phyloP scores from a whole-genome alignment of 2,329 filamentous ascomycete species.

The Nannizziopsis barbatae region DNA sequence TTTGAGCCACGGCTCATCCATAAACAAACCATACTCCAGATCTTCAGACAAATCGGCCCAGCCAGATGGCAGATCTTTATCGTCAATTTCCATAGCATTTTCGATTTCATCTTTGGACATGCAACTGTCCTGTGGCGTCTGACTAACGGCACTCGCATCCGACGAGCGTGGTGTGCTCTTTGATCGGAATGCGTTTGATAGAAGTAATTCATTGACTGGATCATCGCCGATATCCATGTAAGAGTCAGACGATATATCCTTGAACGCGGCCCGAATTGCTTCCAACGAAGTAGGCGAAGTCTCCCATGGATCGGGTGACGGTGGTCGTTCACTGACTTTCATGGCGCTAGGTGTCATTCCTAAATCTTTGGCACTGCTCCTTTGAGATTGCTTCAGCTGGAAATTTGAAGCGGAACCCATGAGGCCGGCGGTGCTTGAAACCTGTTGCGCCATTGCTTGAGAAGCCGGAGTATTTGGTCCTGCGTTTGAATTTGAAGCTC shows the following conservation, averaged over 20 bases:
- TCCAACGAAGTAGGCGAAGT: conserved; percentile 30
- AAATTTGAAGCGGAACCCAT: conserved; percentile 26
- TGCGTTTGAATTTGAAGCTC: conserved; percentile 10
- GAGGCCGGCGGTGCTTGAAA: conserved; percentile 24
- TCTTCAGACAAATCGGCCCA: conserved; percentile 24
- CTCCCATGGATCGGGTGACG: conserved; percentile 26
- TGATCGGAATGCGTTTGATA: conserved; percentile 27
- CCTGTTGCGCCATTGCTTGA: conserved; percentile 24
- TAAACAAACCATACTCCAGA: conserved; percentile 19
- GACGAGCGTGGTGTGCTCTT: conserved; percentile 31
- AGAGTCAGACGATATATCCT: conserved; percentile 23
- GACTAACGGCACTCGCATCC: conserved; percentile 25
- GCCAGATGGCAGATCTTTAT: conserved; percentile 25
- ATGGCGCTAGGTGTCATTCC: conserved; percentile 22
- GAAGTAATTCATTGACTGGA: conserved; percentile 30
- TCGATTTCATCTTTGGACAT: conserved; percentile 23
- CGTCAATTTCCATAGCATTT: conserved; percentile 22
- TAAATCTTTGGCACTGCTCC: conserved; percentile 20
- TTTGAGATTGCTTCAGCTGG: conserved; percentile 26
- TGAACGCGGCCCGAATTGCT: conserved; percentile 30
- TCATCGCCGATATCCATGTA: conserved; percentile 25
- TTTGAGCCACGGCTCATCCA: conserved; percentile 13
- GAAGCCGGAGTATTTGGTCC: conserved; percentile 24
- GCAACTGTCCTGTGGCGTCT: conserved; percentile 31
- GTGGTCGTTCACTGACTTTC: conserved; percentile 14